These are phyloP conservation scores for Periconia digitata DNA, from an alignment of 2,329 filamentous ascomycete genomes.

Conservation along the genomic window DNA sequence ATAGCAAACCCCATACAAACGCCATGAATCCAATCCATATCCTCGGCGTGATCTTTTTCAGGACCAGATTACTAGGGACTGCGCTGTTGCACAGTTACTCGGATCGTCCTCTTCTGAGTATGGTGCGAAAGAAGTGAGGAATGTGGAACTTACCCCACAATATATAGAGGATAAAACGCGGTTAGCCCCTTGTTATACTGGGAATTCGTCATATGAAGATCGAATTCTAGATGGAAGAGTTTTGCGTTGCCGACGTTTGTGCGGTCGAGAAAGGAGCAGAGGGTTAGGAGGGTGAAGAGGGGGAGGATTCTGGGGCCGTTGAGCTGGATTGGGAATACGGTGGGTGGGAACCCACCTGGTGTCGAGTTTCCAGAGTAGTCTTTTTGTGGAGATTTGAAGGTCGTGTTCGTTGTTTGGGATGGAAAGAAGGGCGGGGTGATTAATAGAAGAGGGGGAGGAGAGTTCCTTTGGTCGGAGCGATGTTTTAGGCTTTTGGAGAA, in stretches of 20 bases:
- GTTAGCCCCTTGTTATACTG: constrained; percentile 67
- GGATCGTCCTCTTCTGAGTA: neutral
- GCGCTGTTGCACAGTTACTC: constrained; percentile 47
- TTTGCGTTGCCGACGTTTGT: constrained; percentile 74
- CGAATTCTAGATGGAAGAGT: constrained; percentile 62
- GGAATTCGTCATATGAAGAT: constrained; percentile 56
- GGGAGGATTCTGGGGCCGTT: constrained; percentile 65
- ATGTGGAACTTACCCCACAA: constrained; percentile 53
- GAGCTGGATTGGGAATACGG: constrained; percentile 1
- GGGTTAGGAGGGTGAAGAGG: constrained; percentile 63
- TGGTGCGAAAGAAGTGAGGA: constrained; percentile 1
- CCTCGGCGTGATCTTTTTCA: constrained; percentile 62
- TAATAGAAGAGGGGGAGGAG: no score
- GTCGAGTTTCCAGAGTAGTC: constrained; percentile 3
- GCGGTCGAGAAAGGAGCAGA: constrained; percentile 67
- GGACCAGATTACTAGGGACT: constrained; percentile 64
- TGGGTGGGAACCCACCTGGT: neutral
- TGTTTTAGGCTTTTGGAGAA: no score
- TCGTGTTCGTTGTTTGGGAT: neutral
- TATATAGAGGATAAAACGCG: constrained; percentile 67
- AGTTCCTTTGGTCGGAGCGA: no score
- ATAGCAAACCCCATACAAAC: constrained; percentile 60
- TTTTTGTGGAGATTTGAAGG: neutral
- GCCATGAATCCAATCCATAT: constrained; percentile 63
- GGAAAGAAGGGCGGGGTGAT: neutral